phyloP scores from a whole-genome alignment of 2,329 filamentous ascomycete genomes.

The Chaetomium globosum region DNA sequence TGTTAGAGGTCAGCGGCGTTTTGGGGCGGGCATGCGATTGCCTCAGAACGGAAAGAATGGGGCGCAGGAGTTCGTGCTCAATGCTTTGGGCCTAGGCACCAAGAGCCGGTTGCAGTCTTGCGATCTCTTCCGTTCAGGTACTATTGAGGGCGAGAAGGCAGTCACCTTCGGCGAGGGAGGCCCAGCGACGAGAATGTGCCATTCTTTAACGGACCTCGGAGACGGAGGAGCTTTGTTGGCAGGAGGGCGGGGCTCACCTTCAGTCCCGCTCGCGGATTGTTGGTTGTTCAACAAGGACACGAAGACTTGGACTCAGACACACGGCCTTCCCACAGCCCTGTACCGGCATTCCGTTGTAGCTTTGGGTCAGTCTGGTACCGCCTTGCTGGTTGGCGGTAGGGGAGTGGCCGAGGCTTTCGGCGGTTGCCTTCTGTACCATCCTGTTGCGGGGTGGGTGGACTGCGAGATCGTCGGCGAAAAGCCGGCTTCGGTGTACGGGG shows the following conservation, averaged over 20 bases:
- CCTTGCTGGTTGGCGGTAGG: constrained; percentile 66
- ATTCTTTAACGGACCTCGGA: constrained; percentile 70
- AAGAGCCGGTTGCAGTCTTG: constrained; percentile 53
- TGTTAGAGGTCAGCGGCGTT: constrained; percentile 57
- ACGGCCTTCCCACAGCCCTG: constrained; percentile 68
- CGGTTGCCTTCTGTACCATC: constrained; percentile 57
- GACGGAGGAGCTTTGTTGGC: constrained; percentile 63
- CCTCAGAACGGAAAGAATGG: constrained; percentile 42
- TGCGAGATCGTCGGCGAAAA: constrained; percentile 47
- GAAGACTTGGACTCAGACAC: constrained; percentile 62
- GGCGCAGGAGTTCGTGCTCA: constrained; percentile 44
- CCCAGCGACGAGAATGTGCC: constrained; percentile 66
- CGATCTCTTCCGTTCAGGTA: constrained; percentile 51
- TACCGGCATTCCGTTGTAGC: constrained; percentile 72
- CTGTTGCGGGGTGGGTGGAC: constrained; percentile 50
- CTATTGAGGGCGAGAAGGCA: constrained; percentile 15
- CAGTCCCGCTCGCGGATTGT: constrained; percentile 68
- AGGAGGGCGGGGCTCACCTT: constrained; percentile 79
- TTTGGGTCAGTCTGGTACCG: constrained; percentile 52
- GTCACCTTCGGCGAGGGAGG: constrained; percentile 37
- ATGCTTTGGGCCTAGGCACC: constrained; percentile 50
- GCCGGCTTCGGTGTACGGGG: constrained; percentile 50
- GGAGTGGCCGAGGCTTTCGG: constrained; percentile 52
- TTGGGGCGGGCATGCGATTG: constrained; percentile 57
- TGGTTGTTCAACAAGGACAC: constrained; percentile 67